Percentiles rank a stretch among this genome's conserved stretches.
These are phyloP conservation scores for Emmonsiellopsis sp. DNA, from an alignment of 2,329 filamentous ascomycete species.

Conservation along the genomic window DNA sequence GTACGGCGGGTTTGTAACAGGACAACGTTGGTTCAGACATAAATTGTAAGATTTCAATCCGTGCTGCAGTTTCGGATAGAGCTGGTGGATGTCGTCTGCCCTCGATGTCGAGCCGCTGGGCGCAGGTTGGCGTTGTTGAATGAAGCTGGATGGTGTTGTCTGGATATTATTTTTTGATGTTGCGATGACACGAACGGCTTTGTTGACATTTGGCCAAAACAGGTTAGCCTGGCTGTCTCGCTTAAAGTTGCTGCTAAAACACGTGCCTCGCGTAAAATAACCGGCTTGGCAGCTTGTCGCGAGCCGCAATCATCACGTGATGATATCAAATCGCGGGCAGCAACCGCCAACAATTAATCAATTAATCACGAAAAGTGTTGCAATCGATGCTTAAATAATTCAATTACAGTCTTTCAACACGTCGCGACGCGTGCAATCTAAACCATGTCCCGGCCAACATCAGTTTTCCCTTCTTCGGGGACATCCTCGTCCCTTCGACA, in stretches of 20 bases:
- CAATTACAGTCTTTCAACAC: too few species aligned
- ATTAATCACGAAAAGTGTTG: too few species aligned
- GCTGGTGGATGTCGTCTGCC: neutral
- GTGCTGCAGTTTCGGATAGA: neutral
- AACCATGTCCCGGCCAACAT: constrained; percentile 21
- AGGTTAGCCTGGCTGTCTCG: constrained; percentile 12
- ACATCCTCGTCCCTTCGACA: constrained; percentile 23
- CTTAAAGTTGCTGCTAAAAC: neutral
- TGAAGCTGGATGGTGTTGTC: constrained; percentile 3
- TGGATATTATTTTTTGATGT: neutral
- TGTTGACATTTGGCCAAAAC: constrained; percentile 33
- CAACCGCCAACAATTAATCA: too few species aligned
- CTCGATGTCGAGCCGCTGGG: neutral
- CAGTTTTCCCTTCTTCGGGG: constrained; percentile 21
- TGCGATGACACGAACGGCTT: constrained; percentile 14
- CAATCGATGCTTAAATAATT: too few species aligned
- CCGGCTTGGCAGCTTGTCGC: too few species aligned
- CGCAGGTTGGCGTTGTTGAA: neutral
- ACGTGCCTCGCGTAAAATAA: neutral
- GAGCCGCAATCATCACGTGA: neutral
- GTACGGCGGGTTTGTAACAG: neutral
- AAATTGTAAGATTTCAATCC: neutral
- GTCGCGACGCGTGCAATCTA: too few species aligned
- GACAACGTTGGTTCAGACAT: constrained; percentile 1
- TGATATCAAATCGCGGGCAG: neutral